Conservation (phyloP, 208 protist species). For the Leishmania aethiopica region DNA sequence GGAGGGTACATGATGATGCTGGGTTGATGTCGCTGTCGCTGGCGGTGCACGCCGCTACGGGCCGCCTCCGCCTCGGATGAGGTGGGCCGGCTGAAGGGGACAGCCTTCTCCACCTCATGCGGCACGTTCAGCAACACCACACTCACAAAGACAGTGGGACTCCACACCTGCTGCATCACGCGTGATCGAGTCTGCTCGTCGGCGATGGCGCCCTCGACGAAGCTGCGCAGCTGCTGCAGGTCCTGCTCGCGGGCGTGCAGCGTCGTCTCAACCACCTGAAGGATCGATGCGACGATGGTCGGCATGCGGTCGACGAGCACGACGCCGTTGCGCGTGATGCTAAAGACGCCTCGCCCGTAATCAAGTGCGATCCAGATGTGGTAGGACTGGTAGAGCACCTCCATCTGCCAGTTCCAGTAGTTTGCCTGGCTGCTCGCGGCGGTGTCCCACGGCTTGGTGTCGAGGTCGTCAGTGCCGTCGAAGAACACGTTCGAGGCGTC, state of each 20-base stretch:
- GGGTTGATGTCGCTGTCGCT: constrained; percentile 2
- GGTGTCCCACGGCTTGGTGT: constrained; percentile 73
- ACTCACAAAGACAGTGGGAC: constrained; percentile 59
- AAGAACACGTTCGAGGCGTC: constrained; percentile 28
- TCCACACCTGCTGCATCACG: constrained; percentile 74
- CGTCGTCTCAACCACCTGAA: constrained; percentile 66
- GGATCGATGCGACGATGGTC: constrained; percentile 57
- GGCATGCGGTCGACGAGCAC: constrained; percentile 78
- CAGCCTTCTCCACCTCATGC: constrained; percentile 22
- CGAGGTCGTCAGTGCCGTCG: constrained; percentile 48
- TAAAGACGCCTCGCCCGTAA: constrained; percentile 69
- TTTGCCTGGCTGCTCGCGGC: constrained; percentile 36
- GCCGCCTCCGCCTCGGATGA: neutral
- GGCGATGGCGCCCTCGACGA: constrained; percentile 47
- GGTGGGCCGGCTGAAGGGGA: constrained; percentile 12
- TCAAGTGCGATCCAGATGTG: constrained; percentile 80
- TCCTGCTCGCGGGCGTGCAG: constrained; percentile 67
- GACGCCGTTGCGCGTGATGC: constrained; percentile 72
- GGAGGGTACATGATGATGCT: constrained; percentile 41
- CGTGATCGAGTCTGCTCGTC: constrained; percentile 35
- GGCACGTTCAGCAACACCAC: constrained; percentile 85
- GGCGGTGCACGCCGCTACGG: neutral
- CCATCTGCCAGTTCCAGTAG: constrained; percentile 82
- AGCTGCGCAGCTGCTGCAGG: constrained; percentile 38
- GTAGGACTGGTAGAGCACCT: constrained; percentile 84